These are phyloP conservation scores for Phycomyces blakesleeanus DNA, from an alignment of 192 early-diverging fungal genomes.

Conservation along the genomic window DNA sequence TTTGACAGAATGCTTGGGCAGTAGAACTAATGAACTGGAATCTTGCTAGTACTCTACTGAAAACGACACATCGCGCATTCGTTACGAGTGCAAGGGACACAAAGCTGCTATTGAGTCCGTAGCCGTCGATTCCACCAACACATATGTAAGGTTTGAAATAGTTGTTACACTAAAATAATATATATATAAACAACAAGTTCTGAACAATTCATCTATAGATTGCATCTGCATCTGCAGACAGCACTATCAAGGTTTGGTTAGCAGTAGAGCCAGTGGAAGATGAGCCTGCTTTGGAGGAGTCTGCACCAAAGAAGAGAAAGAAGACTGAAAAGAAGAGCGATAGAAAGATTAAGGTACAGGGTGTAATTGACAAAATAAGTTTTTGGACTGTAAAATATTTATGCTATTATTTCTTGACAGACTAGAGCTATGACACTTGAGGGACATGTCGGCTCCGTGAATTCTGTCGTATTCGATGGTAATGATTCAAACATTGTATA, in stretches of 20 bases:
- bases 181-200: neutral
- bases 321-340: constrained; percentile 45
- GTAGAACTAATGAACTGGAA: neutral
- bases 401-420: constrained; percentile 16
- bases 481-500: constrained; percentile 62
- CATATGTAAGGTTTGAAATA: constrained; percentile 36
- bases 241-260: constrained; percentile 77
- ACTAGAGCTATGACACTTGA: constrained; percentile 39
- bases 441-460: constrained; percentile 80
- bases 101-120: constrained; percentile 78
- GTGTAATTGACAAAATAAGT: neutral
- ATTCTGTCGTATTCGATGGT: constrained; percentile 66
- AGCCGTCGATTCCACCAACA: constrained; percentile 50
- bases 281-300: constrained; percentile 36
- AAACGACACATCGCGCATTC: constrained; percentile 40
- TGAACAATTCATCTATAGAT: constrained; percentile 37
- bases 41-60: constrained; percentile 29
- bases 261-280: constrained; percentile 47
- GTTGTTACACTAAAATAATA: neutral
- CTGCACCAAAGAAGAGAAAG: constrained; percentile 41
- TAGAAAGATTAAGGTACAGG: constrained; percentile 36
- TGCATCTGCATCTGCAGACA: constrained; percentile 74
- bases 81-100: constrained; percentile 78
- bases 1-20: neutral
- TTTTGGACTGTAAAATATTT: neutral